These are phyloP conservation scores for Otatea glauca DNA, from an alignment of 176 grass and related monocot genomes.

Conservation along the genomic window DNA sequence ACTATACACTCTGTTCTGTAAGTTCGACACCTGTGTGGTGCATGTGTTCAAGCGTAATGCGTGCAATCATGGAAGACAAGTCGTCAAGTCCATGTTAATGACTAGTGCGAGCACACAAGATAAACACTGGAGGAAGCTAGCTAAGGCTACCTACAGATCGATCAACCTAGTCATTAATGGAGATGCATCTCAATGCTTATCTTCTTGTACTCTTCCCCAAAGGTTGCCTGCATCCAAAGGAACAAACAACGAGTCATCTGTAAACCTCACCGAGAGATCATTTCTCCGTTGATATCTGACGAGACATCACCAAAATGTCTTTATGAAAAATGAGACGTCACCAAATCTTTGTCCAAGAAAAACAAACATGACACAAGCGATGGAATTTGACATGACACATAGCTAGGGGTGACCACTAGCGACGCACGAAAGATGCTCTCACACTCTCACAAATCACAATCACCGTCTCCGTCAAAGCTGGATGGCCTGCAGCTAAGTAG, in stretches of 20 bases:
- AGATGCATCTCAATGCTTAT: not conserved
- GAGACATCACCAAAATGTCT: not conserved
- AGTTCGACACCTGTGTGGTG: not conserved
- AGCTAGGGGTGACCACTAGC: not conserved
- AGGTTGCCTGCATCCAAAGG: constrained; percentile 3
- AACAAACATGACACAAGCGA: not conserved
- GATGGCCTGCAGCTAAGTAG: not conserved
- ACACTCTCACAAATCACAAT: no score
- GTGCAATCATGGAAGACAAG: not conserved
- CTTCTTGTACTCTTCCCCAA: not conserved
- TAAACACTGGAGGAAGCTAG: not conserved
- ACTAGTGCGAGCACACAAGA: not conserved
- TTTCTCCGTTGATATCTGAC: not conserved
- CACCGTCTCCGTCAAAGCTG: not conserved
- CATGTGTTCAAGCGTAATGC: not conserved
- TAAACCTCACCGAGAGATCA: not conserved
- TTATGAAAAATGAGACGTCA: constrained; percentile 10
- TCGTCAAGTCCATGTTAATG: not conserved
- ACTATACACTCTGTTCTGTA: not conserved
- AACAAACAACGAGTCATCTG: not conserved
- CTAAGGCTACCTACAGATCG: not conserved
- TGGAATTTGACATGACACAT: not conserved
- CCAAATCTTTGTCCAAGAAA: not conserved
- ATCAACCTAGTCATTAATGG: not conserved
- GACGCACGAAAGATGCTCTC: not conserved